Base-by-base conservation (phyloP, 306 rosid species). In the Citrullus colocynthis region DNA sequence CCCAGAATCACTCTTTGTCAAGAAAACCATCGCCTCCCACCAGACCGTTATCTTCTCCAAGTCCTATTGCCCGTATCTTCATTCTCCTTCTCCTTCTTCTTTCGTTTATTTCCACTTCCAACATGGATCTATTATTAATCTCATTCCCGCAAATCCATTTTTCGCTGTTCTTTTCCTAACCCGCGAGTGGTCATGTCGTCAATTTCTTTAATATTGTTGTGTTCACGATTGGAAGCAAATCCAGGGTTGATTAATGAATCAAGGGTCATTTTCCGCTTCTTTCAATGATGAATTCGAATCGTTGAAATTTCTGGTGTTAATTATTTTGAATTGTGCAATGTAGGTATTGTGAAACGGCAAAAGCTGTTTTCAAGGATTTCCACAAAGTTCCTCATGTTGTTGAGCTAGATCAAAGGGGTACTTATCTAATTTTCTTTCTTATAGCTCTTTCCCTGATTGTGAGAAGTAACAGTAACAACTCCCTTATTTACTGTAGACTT, bases 351-450 rank as follows among this genome's bases (percentile, higher is more conserved):
- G 85, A 32, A 80, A 90, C 81, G 85, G 98, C 97, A 14, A 94
- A 94, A 83, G 82, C 87, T 62, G 94, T 90, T 79, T 94, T 94
- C 85, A 84, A 90, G 84, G 92, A 92, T 81, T 84, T 94, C 86
- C 81, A 85, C 51, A 93, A 89, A 85, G 87, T 74, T 21, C 89
- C 98, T 10, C 78, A 84, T 88, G 92, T 94, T 67, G 89, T 94
- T 78, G 98, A 94, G 89, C 94, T 94, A 78, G 95, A 94, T 78
- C 93, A 83, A 82, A 90, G 96, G 86, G 93, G 98, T 93, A 89
- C 32, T 20, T 61, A 42, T 51, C 24, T 60, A 80, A 74, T 61
- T 60, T 12, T 16, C 17, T 1, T 74, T 51, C 15, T 74, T 71
- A 7, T 48, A 0, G n/a, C 15, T 32, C n/a, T 30, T n/a, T 61